A percentile compares a stretch with the other conserved stretches of the same genome.
These are phyloP conservation scores for Neocallimastix lanati DNA, from an alignment of 192 early-diverging fungal genomes.

Conservation along the genomic window DNA sequence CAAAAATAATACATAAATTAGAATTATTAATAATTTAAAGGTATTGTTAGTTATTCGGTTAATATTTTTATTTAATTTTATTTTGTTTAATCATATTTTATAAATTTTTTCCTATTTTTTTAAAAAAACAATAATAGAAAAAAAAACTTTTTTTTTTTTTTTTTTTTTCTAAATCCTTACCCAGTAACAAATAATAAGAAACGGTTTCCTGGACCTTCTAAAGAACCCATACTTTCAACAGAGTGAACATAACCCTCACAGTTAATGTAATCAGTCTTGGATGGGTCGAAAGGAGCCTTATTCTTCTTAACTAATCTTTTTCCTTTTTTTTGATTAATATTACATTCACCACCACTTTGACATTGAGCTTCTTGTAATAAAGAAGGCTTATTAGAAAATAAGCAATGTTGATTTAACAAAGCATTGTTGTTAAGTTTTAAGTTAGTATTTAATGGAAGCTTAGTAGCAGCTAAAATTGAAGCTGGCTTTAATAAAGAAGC, in stretches of 20 bases:
- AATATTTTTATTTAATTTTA: no score
- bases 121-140: no score
- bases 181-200: conserved; percentile 7
- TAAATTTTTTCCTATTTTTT: no score
- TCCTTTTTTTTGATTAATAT: background rate
- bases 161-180: no score
- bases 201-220: conserved; percentile 7
- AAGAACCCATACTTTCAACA: conserved; percentile 5
- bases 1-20: no score
- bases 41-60: no score
- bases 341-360: background rate
- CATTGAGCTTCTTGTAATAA: background rate
- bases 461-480: background rate
- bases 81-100: no score
- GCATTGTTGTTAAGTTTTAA: background rate
- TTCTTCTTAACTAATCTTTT: background rate
- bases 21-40: no score
- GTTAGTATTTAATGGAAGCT: background rate
- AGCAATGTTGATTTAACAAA: background rate
- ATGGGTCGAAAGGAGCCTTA: background rate
- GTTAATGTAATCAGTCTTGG: conserved; percentile 1
- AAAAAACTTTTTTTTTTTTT: no score
- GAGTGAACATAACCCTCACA: conserved; percentile 8
- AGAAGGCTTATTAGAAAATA: background rate
- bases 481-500: background rate